A percentile compares a stretch with the other conserved stretches of the same genome.
These are phyloP conservation scores for Tuber indicum DNA, from an alignment of 495 filamentous ascomycete genomes.

Conservation along the genomic window DNA sequence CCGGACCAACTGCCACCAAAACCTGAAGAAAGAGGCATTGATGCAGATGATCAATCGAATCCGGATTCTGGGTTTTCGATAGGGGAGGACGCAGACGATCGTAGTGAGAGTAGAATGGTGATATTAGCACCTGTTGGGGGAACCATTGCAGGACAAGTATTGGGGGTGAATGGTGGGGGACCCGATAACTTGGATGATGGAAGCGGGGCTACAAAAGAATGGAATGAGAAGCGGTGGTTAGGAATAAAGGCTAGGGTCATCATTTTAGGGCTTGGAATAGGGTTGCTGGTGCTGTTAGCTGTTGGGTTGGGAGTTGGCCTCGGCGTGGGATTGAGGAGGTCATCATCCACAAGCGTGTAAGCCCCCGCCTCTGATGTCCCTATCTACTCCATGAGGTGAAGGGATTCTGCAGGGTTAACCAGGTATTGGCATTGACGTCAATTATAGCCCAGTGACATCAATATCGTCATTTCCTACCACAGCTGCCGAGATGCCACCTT, in stretches of 20 bases:
- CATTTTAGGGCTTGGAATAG: slow-evolving; percentile 17
- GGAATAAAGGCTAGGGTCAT: slow-evolving; percentile 26
- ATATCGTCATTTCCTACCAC: slow-evolving; percentile 16
- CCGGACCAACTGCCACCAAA: slow-evolving; percentile 20
- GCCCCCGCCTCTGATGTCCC: neutral
- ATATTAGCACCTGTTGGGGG: slow-evolving; percentile 12
- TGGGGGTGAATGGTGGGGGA: neutral
- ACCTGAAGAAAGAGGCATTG: slow-evolving; percentile 18
- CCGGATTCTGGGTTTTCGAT: slow-evolving; percentile 30
- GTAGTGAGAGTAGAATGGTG: slow-evolving; percentile 11
- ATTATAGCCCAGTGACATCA: slow-evolving; percentile 5
- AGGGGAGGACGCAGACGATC: slow-evolving; percentile 5
- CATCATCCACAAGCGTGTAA: slow-evolving; percentile 12
- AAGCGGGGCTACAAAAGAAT: slow-evolving; percentile 37
- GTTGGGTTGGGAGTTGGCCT: slow-evolving; percentile 39
- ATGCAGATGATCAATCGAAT: slow-evolving; percentile 17
- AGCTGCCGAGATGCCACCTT: slow-evolving; percentile 15
- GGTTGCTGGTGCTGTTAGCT: slow-evolving; percentile 23
- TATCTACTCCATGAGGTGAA: neutral
- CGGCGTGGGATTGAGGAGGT: slow-evolving; percentile 22
- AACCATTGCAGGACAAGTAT: neutral
- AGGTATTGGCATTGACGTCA: neutral
- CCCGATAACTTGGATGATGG: slow-evolving; percentile 9
- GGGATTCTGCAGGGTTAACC: neutral
- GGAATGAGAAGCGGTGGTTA: slow-evolving; percentile 24